Conservation (phyloP, 2,329 filamentous ascomycete genomes). For the Aspergillus alliaceus region DNA sequence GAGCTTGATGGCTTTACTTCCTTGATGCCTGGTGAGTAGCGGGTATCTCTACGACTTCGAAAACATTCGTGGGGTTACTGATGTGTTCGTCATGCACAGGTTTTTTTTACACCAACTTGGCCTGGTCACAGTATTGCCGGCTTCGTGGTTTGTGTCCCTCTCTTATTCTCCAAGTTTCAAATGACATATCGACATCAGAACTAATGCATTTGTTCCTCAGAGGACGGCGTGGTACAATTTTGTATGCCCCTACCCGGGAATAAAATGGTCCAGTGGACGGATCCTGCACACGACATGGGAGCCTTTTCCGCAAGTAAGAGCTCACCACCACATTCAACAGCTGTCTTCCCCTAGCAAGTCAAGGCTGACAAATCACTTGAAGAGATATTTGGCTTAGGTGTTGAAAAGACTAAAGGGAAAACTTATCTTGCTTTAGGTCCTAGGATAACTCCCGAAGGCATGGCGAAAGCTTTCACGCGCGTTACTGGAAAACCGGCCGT, state of each 20-base stretch:
- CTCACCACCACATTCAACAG: too few species aligned
- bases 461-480: conserved; percentile 10
- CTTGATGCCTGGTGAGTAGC: conserved; percentile 15
- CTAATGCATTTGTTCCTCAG: too few species aligned
- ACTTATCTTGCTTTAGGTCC: conserved; percentile 11
- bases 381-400: conserved; percentile 13
- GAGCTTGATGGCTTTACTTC: conserved; percentile 12
- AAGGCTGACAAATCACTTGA: too few species aligned
- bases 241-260: conserved; percentile 9
- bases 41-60: too few species aligned
- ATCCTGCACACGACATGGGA: conserved; percentile 19
- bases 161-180: too few species aligned
- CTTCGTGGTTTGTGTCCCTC: too few species aligned
- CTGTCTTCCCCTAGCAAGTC: too few species aligned
- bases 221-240: conserved; percentile 16
- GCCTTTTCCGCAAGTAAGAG: conserved; percentile 17
- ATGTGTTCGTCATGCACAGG: conserved; percentile 3
- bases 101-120: conserved; percentile 17
- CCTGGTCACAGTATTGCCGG: conserved; percentile 16
- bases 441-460: conserved; percentile 5
- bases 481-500: conserved; percentile 10
- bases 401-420: conserved; percentile 10
- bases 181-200: too few species aligned
- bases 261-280: conserved; percentile 17
- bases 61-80: too few species aligned